Base-by-base conservation (phyloP, 352 stramenopile species). In the Pythium brassicae region DNA sequence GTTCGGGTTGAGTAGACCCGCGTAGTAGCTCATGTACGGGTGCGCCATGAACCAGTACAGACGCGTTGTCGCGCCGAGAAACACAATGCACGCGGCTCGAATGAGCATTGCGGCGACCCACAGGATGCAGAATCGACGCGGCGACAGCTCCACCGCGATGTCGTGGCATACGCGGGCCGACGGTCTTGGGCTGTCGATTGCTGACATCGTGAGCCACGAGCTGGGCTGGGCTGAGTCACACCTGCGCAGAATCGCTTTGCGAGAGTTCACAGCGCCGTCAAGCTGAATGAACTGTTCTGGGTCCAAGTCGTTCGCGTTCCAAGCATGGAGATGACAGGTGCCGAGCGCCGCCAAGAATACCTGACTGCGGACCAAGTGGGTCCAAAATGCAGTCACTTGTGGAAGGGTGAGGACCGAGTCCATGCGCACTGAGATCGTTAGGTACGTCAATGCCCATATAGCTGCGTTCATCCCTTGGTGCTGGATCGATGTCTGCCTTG, bases 11-110 rank as follows among this genome's bases (percentile, higher is more conserved):
- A 78, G 52, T 17, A 82, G 34, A n/a, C 71, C 55, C 1, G 65
- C 45, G 55, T 82, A 82, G 62, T 80, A 84, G 43, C 44, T 46
- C 47, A 78, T 65, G 42, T 65, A 76, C 23, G 71, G 62, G 14
- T 70, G 63, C 32, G 69, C 61, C 47, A 77, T 60, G 9, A 70
- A 55, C 57, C 63, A 66, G 44, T 79, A 66, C 0, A 75, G 46
- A 1, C 66, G 59, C 2, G 53, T 53, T 2, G 43, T 49, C 0
- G 15, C n/a, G 19, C 68, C 32, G 14, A 76, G 65, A 14, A 68
- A 78, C 0, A 54, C 81, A 2, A 60, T 74, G 29, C 69, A 75
- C 10, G 32, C 50, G 15, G 29, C 29, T 35, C 29, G 29, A 35
- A 35, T 10, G 29, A 35, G 29, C 29, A 35, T 35, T 4, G 10